These are phyloP conservation scores for Cordyceps tenuipes DNA, from an alignment of 2,329 filamentous ascomycete genomes.

Conservation along the genomic window DNA sequence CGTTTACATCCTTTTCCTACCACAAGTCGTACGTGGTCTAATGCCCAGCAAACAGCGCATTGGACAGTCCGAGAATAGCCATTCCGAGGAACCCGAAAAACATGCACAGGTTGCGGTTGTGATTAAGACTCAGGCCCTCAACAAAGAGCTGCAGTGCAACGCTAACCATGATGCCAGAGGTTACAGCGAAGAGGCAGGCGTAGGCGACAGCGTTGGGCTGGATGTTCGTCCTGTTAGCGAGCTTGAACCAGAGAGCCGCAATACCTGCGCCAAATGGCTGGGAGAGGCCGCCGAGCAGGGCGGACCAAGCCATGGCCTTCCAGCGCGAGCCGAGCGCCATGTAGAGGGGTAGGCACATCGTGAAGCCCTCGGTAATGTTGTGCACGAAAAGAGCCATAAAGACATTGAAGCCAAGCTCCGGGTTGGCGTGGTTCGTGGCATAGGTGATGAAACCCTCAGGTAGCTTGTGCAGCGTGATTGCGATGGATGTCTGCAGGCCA, in stretches of 20 bases:
- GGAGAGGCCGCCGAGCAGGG: slow-evolving; percentile 73
- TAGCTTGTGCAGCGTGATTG: slow-evolving; percentile 92
- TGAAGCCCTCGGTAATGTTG: slow-evolving; percentile 96
- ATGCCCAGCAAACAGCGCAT: slow-evolving; percentile 63
- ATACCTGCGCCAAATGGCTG: slow-evolving; percentile 81
- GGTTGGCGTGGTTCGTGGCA: slow-evolving; percentile 93
- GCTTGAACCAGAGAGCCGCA: slow-evolving; percentile 77
- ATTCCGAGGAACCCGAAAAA: slow-evolving; percentile 79
- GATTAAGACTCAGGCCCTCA: slow-evolving; percentile 75
- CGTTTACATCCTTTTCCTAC: not conserved
- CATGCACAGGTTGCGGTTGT: slow-evolving; percentile 69
- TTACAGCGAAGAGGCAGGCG: slow-evolving; percentile 77
- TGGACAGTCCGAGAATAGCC: slow-evolving; percentile 77
- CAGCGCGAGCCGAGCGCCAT: slow-evolving; percentile 75
- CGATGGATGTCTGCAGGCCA: slow-evolving; percentile 90
- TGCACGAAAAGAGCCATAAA: slow-evolving; percentile 96
- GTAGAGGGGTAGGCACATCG: slow-evolving; percentile 85
- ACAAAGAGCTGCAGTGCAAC: slow-evolving; percentile 85
- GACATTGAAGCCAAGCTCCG: slow-evolving; percentile 77
- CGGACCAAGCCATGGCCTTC: slow-evolving; percentile 77
- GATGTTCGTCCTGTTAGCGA: slow-evolving; percentile 47
- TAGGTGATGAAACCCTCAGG: slow-evolving; percentile 86
- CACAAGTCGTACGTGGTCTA: slow-evolving; percentile 15
- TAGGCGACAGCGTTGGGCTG: slow-evolving; percentile 53
- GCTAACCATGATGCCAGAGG: slow-evolving; percentile 90